Evolutionary conservation across 352 stramenopile genomes (phyloP), one percentile per base, ranked within the genome.

Genomic region (Pythium grandisporangium): DNA sequence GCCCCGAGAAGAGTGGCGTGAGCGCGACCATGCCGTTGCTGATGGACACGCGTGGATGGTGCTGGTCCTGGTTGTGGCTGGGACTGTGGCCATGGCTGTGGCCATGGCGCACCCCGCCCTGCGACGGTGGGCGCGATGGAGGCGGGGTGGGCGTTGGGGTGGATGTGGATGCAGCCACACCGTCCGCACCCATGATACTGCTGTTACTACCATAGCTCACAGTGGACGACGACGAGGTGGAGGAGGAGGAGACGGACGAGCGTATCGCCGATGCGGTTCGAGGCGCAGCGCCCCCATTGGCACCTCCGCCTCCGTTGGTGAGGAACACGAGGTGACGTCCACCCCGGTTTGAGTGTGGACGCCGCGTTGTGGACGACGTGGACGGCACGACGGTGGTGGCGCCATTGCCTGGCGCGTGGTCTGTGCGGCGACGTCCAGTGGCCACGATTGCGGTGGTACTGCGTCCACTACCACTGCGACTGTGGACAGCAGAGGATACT

Each of bases 311-410:
- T 14, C 51, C 19, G 5, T 54, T 56, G 27, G 57, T 61, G 1
- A 64, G 45, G 27, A 66, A 39, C 21, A 83, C 66, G 1, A 83
- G 46, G 29, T 77, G 69, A 8, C 66, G 57, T 11, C 70, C 66
- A n/a, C 66, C 55, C 21, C 66, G 61, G 2, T 79, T 62, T 0
- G 66, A 79, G 13, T 53, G 67, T 5, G 70, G 66, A 11, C 69
- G 60, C 5, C 66, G 56, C n/a, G n/a, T n/a, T 12, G 37, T 20
- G 14, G 27, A 30, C 13, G 14, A 27, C 10, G 1, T 23, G 6
- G 6, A 14, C 14, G 16, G 36, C n/a, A 45, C 39, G 25, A 12
- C 12, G 30, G 19, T 13, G 47, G 39, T 16, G 47, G 48, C 5
- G 39, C 21, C 19, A 39, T 26, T n/a, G n/a, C n/a, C n/a, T n/a